Base-by-base conservation (phyloP, 768 basidiomycete genomes). In the Crepidotus variabilis region DNA sequence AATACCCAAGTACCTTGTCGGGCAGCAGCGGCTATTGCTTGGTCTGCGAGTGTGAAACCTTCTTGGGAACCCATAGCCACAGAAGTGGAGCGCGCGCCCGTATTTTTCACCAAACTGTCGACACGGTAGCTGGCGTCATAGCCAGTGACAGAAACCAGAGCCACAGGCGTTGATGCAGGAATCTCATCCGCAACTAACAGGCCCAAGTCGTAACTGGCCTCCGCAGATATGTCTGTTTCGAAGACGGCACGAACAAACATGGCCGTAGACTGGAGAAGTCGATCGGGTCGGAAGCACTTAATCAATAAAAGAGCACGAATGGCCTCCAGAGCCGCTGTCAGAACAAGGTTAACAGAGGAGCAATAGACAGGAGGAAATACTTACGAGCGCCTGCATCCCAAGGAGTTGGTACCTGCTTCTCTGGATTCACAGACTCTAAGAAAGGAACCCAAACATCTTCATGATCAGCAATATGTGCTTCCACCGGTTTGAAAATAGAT, bases 61-160 rank as follows among this genome's bases (percentile, higher is more conserved):
- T 99, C 97, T 60, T 94, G 90, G 1, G 96, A 97, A 21, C 97
- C 97, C 94, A 99, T 97, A 13, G 97, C 97, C 21, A 99, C 92
- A 1, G 93, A 92, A 1, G 88, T 78, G 55, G 93, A 94, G 22
- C 88, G 84, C 24, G 84, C 79, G 14, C 86, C 85, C 10, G 85
- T 85, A 51, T 85, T 86, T 67, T 88, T 85, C 61, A 94, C 85
- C 45, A 96, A 81, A 61, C 87, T 87, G 63, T 97, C 94, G 36
- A 97, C 92, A 50, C 91, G 85, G 70, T 95, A 98, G 70, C 94
- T 96, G n/a, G 97, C 97, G 68, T 99, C 97, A 66, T 97, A 96
- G 14, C 97, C 97, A 2, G 92, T 86, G 2, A 99, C 94, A 6
- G 96, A 98, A 28, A 94, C 84, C 50, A 99, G 76, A 2, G 94